A percentile compares a stretch with the other conserved stretches of the same genome.
Evolutionary conservation across 805 yeast genomes (phyloP).

Genomic region (Candida ortonii): DNA sequence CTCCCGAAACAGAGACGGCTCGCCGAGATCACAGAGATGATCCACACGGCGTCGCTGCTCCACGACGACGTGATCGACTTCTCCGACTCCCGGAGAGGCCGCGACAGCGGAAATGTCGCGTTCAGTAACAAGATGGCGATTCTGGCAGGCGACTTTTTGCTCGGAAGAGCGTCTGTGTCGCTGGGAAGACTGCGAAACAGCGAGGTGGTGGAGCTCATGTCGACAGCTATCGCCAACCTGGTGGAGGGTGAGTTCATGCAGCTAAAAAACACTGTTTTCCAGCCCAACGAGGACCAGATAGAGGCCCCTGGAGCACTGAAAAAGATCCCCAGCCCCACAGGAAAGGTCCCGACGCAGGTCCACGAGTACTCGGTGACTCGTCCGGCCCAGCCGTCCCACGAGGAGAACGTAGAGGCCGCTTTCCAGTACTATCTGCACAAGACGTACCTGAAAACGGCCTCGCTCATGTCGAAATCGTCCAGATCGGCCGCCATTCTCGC

Average conservation of each 20-base stretch:
- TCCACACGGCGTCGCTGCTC: constrained; percentile 90
- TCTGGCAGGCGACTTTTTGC: constrained; percentile 90
- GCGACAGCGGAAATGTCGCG: constrained; percentile 88
- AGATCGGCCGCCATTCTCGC: constrained; percentile 91
- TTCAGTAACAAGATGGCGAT: constrained; percentile 97
- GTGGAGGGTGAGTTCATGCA: constrained; percentile 99
- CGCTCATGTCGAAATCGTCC: constrained; percentile 89
- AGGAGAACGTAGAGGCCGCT: constrained; percentile 74
- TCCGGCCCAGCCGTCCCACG: constrained; percentile 44
- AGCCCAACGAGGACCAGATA: constrained; percentile 42
- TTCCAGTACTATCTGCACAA: constrained; percentile 94
- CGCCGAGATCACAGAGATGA: constrained; percentile 98
- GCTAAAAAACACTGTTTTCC: constrained; percentile 83
- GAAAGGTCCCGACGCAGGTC: constrained; percentile 56
- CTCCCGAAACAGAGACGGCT: constrained; percentile 91
- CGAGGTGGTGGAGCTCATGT: constrained; percentile 94
- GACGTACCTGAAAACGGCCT: constrained; percentile 92
- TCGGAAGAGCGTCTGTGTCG: constrained; percentile 95
- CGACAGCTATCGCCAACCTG: constrained; percentile 93
- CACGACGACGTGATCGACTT: constrained; percentile 97
- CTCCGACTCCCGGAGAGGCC: constrained; percentile 83
- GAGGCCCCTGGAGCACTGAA: constrained; percentile 43
- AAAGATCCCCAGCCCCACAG: constrained; percentile 55
- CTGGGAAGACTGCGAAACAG: constrained; percentile 90
- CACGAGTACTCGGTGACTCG: constrained; percentile 53